Percentiles rank a stretch among this genome's conserved stretches.
These are phyloP conservation scores for Monilinia laxa DNA, from an alignment of 2,329 filamentous ascomycete species.

Conservation along the genomic window DNA sequence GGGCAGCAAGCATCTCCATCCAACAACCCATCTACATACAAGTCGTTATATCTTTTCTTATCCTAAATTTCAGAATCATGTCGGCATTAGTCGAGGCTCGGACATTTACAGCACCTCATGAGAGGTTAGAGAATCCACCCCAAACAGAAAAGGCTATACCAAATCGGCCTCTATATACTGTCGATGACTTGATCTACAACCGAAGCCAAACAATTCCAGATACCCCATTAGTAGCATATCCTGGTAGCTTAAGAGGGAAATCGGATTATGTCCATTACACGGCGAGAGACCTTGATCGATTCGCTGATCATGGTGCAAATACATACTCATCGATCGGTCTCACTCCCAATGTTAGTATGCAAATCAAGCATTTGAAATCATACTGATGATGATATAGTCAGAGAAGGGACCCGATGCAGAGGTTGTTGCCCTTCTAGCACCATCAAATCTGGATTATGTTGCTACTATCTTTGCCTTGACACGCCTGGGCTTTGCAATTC, in stretches of 20 bases:
- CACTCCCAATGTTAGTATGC: conserved; percentile 25
- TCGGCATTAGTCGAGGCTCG: conserved; percentile 6
- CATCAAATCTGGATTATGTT: conserved; percentile 50
- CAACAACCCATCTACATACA: neutral
- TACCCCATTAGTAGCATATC: conserved; percentile 36
- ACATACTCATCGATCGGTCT: conserved; percentile 32
- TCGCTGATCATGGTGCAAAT: conserved; percentile 36
- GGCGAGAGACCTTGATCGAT: conserved; percentile 37
- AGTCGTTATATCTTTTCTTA: neutral
- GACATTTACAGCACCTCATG: conserved; percentile 12
- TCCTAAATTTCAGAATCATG: conserved; percentile 2
- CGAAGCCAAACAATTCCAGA: conserved; percentile 32
- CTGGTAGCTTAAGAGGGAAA: conserved; percentile 28
- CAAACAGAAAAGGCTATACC: neutral
- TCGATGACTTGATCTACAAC: conserved; percentile 35
- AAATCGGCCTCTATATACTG: conserved; percentile 23
- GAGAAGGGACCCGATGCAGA: conserved; percentile 14
- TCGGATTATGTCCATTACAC: conserved; percentile 37
- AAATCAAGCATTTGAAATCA: neutral
- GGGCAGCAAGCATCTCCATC: neutral
- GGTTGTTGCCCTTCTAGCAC: conserved; percentile 31
- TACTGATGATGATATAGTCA: neutral
- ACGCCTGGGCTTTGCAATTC: conserved; percentile 52
- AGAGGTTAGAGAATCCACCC: neutral
- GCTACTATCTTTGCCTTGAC: conserved; percentile 53